Evolutionary conservation across 805 yeast species (phyloP), one percentile per base, ranked within the genome.

Genomic region (Monosporozyma yasuniensis): DNA sequence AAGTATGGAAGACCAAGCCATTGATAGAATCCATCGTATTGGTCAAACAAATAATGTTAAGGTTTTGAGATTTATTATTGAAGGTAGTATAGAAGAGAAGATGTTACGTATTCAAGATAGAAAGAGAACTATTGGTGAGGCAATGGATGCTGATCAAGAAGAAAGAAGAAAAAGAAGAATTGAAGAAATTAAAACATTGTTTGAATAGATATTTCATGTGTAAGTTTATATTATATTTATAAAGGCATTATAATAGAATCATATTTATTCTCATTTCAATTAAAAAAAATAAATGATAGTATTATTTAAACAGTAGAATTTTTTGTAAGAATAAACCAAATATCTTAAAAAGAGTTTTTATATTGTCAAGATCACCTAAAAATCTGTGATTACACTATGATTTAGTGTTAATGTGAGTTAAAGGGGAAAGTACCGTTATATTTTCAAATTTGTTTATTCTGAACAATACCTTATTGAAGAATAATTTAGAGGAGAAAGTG

Each of bases 61-160:
- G 53, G 89, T 90, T 28, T 72, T 79, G 1, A 69, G 97, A 51
- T 90, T 90, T 60, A 87, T 90, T 42, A 81, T 90, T 67, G 83
- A 83, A 56, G 80, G 81, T 44, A 81, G 91, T 52, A 86, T 90
- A 21, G 98, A 90, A 63, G 93, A 83, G 53, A 80, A 88, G 57
- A 91, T 90, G 93, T 71, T 91, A 46, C 75, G 78, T 54, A 86
- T 91, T 38, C 98, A 90, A 64, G 96, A 87, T 54, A 71, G 90
- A 37, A 91, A 90, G 38, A 75, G 84, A 56, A 84, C 81, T 46
- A 72, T 84, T 51, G 91, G 91, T n/a, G 90, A 84, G 57, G 87
- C 84, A 0, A 82, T 84, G 44, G 86, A 83, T 39, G 80, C 78
- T 3, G 85, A 79, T 53, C 91, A 84, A 58, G 90, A 83, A 50